Evolutionary conservation across 192 early-diverging fungal genomes (phyloP).

Genomic region (Umbelopsis ramanniana): DNA sequence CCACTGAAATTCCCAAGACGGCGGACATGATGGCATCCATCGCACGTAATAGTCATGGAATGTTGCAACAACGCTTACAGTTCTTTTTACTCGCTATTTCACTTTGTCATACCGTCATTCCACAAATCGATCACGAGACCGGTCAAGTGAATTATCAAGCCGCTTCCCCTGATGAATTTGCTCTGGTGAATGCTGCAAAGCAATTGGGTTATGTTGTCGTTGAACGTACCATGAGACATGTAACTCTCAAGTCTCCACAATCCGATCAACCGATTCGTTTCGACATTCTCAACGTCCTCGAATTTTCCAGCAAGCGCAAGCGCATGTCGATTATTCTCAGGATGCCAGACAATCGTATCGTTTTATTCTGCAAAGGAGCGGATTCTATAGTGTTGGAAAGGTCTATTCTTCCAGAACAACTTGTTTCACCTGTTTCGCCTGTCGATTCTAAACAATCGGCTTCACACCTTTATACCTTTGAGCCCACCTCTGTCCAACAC

Average conservation of each 20-base stretch:
- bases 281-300: conserved; percentile 74
- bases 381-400: conserved; percentile 85
- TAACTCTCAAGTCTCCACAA: conserved; percentile 23
- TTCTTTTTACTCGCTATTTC: conserved; percentile 79
- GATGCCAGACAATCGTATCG: conserved; percentile 73
- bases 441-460: conserved; percentile 17
- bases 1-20: conserved; percentile 3
- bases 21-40: conserved; percentile 53
- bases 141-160: conserved; percentile 74
- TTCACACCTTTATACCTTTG: background rate
- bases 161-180: conserved; percentile 85
- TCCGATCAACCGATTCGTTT: conserved; percentile 41
- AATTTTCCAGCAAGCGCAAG: conserved; percentile 88
- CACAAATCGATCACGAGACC: conserved; percentile 50
- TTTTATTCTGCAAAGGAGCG: conserved; percentile 89
- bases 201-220: conserved; percentile 74
- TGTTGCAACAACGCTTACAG: conserved; percentile 54
- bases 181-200: conserved; percentile 77
- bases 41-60: conserved; percentile 60
- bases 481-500: conserved; percentile 39
- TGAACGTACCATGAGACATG: conserved; percentile 51
- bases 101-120: conserved; percentile 80
- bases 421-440: conserved; percentile 22
- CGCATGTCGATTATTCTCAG: conserved; percentile 85
- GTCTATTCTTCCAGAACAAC: conserved; percentile 29